Conservation (phyloP, 768 basidiomycete species). For the Psilocybe cubensis region DNA sequence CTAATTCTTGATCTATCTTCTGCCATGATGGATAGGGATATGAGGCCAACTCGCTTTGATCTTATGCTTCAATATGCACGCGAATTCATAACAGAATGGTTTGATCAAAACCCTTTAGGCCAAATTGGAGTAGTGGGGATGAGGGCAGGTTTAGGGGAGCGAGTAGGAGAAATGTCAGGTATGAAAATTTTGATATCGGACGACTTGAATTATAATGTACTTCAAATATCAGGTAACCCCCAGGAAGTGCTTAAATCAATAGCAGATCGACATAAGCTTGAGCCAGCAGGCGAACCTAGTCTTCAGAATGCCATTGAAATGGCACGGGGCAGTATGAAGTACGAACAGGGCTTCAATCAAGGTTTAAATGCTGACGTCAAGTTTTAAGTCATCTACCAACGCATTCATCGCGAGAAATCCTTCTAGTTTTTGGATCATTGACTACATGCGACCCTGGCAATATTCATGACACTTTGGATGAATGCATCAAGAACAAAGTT, state of each 20-base stretch:
- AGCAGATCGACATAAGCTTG: conserved; percentile 84
- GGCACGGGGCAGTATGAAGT: conserved; percentile 94
- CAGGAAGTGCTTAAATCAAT: conserved; percentile 92
- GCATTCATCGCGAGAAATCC: conserved; percentile 94
- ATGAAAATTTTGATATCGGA: conserved; percentile 21
- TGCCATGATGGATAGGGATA: conserved; percentile 95
- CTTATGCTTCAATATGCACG: conserved; percentile 88
- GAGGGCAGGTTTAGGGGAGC: conserved; percentile 88
- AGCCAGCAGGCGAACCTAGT: conserved; percentile 92
- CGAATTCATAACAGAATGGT: conserved; percentile 95
- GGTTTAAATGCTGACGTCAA: conserved; percentile 6
- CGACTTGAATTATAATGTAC: not conserved
- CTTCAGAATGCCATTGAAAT: conserved; percentile 98
- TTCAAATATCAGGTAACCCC: conserved; percentile 72
- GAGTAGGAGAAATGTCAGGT: conserved; percentile 94
- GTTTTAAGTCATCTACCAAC: conserved; percentile 87
- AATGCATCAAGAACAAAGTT: conserved; percentile 80
- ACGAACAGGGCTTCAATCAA: conserved; percentile 9
- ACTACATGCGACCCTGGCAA: conserved; percentile 98
- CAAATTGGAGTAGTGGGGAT: conserved; percentile 96
- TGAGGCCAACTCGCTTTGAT: conserved; percentile 94
- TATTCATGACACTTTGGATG: conserved; percentile 92
- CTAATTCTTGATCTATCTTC: conserved; percentile 90
- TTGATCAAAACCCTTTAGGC: conserved; percentile 98
- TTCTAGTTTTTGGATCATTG: conserved; percentile 92